A percentile compares a stretch with the other conserved stretches of the same genome.
These are phyloP conservation scores for Phytophthora lateralis DNA, from an alignment of 352 stramenopile genomes.

Conservation along the genomic window DNA sequence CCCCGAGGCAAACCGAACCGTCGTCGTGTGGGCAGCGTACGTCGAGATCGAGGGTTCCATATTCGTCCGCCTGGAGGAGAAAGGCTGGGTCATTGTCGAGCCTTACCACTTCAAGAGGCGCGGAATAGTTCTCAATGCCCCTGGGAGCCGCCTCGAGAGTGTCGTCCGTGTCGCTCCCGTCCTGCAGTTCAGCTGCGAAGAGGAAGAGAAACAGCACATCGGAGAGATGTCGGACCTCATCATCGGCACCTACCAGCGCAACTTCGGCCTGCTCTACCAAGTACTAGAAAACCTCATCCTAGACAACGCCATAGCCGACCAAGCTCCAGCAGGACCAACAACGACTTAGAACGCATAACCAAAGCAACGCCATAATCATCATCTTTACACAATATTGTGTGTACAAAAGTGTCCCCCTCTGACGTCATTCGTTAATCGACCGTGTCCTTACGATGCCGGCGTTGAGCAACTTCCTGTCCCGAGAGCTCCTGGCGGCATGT, in stretches of 20 bases:
- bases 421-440: constrained; percentile 12
- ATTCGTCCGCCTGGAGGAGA: constrained; percentile 38
- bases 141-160: background rate
- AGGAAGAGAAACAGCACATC: constrained; percentile 15
- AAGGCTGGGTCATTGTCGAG: constrained; percentile 24
- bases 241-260: constrained; percentile 21
- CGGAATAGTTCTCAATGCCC: background rate
- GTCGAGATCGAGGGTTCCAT: constrained; percentile 40
- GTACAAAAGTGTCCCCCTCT: background rate
- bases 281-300: constrained; percentile 31
- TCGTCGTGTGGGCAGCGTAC: constrained; percentile 33
- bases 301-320: constrained; percentile 1
- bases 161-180: constrained; percentile 17
- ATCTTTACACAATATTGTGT: constrained; percentile 6
- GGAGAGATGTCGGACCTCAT: constrained; percentile 24
- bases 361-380: constrained; percentile 1
- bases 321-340: no score
- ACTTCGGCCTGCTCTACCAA: constrained; percentile 23
- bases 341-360: no score
- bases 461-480: constrained; percentile 47
- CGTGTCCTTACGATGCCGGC: constrained; percentile 21
- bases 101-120: background rate
- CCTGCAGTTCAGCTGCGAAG: constrained; percentile 13
- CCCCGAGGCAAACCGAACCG: constrained; percentile 2
- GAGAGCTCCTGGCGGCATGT: constrained; percentile 49